A percentile compares a stretch with the other conserved stretches of the same genome.
phyloP scores from a whole-genome alignment of 1,284 basidiomycete species.

The Veloboletus limbatus region DNA sequence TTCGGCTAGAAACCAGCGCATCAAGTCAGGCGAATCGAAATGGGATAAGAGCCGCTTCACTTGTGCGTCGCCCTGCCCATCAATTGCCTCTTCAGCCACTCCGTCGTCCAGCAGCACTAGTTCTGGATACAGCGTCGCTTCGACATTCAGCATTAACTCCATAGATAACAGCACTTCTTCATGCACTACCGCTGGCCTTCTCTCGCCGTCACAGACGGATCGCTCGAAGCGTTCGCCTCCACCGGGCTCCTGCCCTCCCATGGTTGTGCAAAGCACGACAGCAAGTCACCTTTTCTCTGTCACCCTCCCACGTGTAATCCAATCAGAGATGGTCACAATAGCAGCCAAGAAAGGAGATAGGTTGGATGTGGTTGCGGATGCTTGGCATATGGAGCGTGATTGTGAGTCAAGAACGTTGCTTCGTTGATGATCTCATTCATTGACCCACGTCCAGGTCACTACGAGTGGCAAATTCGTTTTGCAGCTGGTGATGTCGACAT shows the following conservation, averaged over 20 bases:
- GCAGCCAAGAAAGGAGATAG: conserved; percentile 51
- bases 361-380: conserved; percentile 52
- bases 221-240: conserved; percentile 38
- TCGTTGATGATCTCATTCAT: conserved; percentile 6
- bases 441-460: conserved; percentile 42
- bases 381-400: conserved; percentile 53
- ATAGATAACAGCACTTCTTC: conserved; percentile 15
- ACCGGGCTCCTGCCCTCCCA: conserved; percentile 38
- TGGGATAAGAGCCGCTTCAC: conserved; percentile 31
- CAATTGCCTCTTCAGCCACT: conserved; percentile 23
- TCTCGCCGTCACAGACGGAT: conserved; percentile 37
- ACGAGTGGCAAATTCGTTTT: conserved; percentile 54
- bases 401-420: conserved; percentile 37
- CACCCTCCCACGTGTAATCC: conserved; percentile 42
- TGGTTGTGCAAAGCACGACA: conserved; percentile 39
- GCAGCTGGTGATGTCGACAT: conserved; percentile 47
- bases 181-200: conserved; percentile 12
- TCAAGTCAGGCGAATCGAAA: conserved; percentile 24
- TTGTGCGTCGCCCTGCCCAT: conserved; percentile 30
- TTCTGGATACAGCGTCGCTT: conserved; percentile 27
- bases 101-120: conserved; percentile 23
- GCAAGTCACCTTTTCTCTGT: conserved; percentile 38
- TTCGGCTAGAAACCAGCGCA: conserved; percentile 28
- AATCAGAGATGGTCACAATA: conserved; percentile 56
- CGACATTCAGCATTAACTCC: conserved; percentile 20